A percentile compares a stretch with the other conserved stretches of the same genome.
Evolutionary conservation across 306 rosid genomes (phyloP).

Genomic region (Phaseolus lunatus): DNA sequence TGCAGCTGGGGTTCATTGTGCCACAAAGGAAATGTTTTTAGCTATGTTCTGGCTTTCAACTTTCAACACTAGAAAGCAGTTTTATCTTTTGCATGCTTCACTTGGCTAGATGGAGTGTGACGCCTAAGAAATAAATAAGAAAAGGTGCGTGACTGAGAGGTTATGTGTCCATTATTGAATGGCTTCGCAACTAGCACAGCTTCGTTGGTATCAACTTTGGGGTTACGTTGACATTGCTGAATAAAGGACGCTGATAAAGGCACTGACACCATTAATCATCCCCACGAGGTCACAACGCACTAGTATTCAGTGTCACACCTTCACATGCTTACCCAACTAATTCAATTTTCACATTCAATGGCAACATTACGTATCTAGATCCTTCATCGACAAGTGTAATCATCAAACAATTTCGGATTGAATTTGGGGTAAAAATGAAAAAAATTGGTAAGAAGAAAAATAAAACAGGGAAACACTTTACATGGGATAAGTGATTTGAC

Average conservation of each 20-base stretch:
- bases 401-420: no score
- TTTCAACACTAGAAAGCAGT: no score
- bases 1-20: background rate
- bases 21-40: background rate
- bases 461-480: background rate
- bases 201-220: background rate
- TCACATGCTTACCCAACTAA: background rate
- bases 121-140: background rate
- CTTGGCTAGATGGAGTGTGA: background rate
- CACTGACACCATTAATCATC: slow-evolving; percentile 5
- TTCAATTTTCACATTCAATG: no score
- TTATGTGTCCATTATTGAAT: background rate
- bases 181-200: background rate
- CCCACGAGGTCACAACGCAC: background rate
- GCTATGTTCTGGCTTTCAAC: background rate
- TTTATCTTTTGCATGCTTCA: background rate
- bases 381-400: no score
- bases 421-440: no score
- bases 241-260: background rate
- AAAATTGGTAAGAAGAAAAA: background rate
- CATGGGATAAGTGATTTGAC: background rate
- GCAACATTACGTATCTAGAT: no score
- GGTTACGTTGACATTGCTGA: background rate
- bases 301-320: background rate
- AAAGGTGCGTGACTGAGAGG: slow-evolving; percentile 2